Conservation (phyloP, 148 eudicot genomes). For the Polygonum maritimum region DNA sequence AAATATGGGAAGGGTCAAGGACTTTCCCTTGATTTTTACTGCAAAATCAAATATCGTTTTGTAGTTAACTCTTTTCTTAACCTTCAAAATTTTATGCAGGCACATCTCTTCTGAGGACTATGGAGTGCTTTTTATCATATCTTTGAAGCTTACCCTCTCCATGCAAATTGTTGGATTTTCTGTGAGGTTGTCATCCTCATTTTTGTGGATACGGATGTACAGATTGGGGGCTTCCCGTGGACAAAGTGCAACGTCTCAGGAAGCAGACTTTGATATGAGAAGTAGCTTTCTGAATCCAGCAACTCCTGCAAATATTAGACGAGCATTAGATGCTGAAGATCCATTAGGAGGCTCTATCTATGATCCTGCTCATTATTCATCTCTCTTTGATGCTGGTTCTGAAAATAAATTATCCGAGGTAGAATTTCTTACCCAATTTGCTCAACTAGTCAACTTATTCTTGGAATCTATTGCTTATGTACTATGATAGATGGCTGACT, state of each 20-base stretch:
- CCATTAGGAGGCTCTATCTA: conserved; percentile 83
- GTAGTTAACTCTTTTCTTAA: not conserved
- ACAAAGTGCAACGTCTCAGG: conserved; percentile 52
- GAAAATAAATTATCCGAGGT: conserved; percentile 43
- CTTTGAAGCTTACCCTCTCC: conserved; percentile 53
- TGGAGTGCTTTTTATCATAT: conserved; percentile 56
- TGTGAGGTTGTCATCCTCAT: conserved; percentile 68
- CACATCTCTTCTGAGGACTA: conserved; percentile 48
- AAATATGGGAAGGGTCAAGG: not conserved
- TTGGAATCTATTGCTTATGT: not conserved
- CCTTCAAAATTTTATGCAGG: conserved; percentile 42
- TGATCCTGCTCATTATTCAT: conserved; percentile 77
- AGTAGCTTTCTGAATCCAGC: conserved; percentile 78
- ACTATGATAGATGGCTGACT: not conserved
- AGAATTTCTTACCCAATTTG: conserved; percentile 8
- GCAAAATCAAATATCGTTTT: not conserved
- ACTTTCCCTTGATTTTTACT: not conserved
- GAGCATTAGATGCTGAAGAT: conserved; percentile 53
- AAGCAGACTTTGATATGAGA: conserved; percentile 74
- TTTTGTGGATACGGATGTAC: conserved; percentile 96
- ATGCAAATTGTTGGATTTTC: conserved; percentile 79
- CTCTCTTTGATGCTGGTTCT: conserved; percentile 63
- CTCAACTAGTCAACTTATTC: not conserved
- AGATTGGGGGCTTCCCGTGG: conserved; percentile 67
- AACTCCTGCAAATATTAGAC: conserved; percentile 41